Evolutionary conservation across 148 eudicot species (phyloP), one percentile per base, ranked within the genome.

Genomic region (Hydrangea macrophylla): DNA sequence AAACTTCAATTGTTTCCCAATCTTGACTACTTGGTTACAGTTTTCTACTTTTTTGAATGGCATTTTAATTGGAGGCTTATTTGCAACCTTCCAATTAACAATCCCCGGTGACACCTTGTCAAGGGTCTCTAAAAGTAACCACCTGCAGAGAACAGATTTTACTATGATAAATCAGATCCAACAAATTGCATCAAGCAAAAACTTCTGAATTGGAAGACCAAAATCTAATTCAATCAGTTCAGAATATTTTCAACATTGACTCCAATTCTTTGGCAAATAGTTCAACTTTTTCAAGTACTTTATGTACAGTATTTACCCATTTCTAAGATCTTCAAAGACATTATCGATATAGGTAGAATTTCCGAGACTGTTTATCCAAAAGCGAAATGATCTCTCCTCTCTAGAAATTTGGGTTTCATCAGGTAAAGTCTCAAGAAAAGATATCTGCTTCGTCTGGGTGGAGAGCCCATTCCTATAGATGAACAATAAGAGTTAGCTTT

Each of bases 21-120:
- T 82, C 76, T 89, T 95, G 73, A 95, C 80, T 26, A 86, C 99
- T 89, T 91, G 99, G 82, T 95, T 95, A 81, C 99, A 95, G 73
- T 95, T 95, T 74, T 95, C 99, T 39, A 95, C 97, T 85, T 95
- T 95, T 72, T 88, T 81, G 85, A 95, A 95, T 30, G 96, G 99
- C 99, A 95, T 85, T 79, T 91, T 91, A 63, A 95, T 95, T 28
- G 99, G 99, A 67, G 99, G 99, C 82, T 86, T 91, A 61, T 81
- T 79, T 68, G 99, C 99, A 55, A 81, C 30, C 79, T 91, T 95
- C 99, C 99, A 95, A 32, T 91, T 91, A 67, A 95, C 97, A 51
- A 89, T 95, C 28, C 96, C 96, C 57, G 97, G 96, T 36, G 99
- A 95, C 57, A 87, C 81, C 84, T 91, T 91, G 80, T 89, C 97